Conservation (phyloP, 345 rosid species). For the Populus deltoides region DNA sequence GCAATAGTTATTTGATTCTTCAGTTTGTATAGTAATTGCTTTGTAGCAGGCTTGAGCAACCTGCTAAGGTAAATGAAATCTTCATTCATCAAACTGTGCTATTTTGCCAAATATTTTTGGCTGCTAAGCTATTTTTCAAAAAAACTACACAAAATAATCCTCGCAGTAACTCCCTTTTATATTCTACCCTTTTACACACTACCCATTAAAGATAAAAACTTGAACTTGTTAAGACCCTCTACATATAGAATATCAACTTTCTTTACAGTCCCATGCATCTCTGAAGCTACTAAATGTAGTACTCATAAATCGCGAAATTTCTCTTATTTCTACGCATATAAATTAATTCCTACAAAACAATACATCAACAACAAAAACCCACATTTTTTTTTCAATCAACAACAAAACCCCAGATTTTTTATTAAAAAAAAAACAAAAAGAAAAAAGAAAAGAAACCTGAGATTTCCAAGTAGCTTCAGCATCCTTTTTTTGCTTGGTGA, state of each 20-base stretch:
- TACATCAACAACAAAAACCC: neutral
- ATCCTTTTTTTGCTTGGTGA: slow-evolving; percentile 88
- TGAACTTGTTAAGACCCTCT: too few species aligned
- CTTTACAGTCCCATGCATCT: neutral
- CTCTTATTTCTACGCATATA: neutral
- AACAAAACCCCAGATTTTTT: too few species aligned
- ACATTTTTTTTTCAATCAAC: neutral
- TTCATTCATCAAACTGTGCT: too few species aligned
- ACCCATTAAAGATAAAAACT: neutral
- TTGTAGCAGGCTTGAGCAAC: too few species aligned
- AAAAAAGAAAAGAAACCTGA: slow-evolving; percentile 46
- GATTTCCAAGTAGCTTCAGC: slow-evolving; percentile 97
- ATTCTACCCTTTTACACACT: neutral
- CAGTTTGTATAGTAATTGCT: too few species aligned
- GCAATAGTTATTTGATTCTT: too few species aligned
- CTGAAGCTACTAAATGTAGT: neutral
- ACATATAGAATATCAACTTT: neutral
- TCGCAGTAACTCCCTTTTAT: neutral
- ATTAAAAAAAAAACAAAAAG: neutral
- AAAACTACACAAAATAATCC: neutral
- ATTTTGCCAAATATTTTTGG: too few species aligned
- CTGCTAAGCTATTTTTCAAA: too few species aligned
- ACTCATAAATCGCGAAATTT: neutral
- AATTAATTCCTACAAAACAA: neutral
- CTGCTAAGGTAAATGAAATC: too few species aligned